Base-by-base conservation (phyloP, 2,329 filamentous ascomycete species). In the Arthrobotrys sphaeroides region DNA sequence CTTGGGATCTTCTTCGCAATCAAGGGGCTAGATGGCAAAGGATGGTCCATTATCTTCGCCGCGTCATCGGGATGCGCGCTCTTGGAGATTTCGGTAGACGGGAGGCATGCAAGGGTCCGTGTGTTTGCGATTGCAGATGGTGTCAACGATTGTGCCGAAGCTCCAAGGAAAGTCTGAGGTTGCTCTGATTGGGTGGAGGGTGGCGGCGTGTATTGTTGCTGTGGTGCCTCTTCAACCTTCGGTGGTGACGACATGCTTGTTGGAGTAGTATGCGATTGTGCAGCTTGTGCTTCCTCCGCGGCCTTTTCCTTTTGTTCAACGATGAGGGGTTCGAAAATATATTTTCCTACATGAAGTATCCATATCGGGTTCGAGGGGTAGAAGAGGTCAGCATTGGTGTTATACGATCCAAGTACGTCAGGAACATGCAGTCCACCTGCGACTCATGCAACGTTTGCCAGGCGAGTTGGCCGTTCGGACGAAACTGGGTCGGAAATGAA, bases 1-100 rank as follows among this genome's bases (percentile, higher is more conserved):
- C 66, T 77, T 5, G 73, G 73, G 36, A 77, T 75, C 43, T 77
- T 77, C 24, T 77, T 77, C 18, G 73, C 73, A 10, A 67, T 77
- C 16, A 77, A 20, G 3, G 67, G 73, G 38, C 65, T 77, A 1
- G 59, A 66, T 2, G 73, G 73, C 16, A 77, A 59, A 10, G 73
- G 73, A 10, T 70, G 59, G 43, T 77, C 73, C 73, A 77, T 77
- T 24, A 77, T 77, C 24, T 70, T 77, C 10, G 73, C 73, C n/a
- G 73, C 73, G 18, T 77, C 66, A 26, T 77, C 47, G 12, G 73
- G 73, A 22, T 77, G 73, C 13, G 73, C 73, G 20, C 59, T 65
- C 28, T 51, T 66, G 5, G 73, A 70, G 26, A 77, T 72, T 55
- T 70, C 73, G 2, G 73, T 77, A 2, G 73, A 77, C 5, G 73